Percentiles rank a stretch among this genome's conserved stretches.
These are phyloP conservation scores for Colletotrichum shisoi DNA, from an alignment of 2,329 filamentous ascomycete genomes.

Conservation along the genomic window DNA sequence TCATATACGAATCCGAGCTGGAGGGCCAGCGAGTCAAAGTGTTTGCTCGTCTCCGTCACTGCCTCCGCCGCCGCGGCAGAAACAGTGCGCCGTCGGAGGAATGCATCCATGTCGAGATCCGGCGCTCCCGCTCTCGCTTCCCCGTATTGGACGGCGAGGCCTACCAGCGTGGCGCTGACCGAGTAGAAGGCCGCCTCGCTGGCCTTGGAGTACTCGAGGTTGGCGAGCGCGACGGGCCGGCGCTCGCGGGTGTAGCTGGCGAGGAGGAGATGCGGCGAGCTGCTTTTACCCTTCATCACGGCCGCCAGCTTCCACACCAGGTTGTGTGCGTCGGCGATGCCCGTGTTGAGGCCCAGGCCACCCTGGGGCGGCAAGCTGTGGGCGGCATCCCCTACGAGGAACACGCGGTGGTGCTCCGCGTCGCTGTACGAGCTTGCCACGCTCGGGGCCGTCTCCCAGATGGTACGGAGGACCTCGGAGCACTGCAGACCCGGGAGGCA, in stretches of 20 bases:
- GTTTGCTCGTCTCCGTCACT: conserved; percentile 24
- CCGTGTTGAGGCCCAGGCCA: conserved; percentile 67
- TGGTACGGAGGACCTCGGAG: conserved; percentile 26
- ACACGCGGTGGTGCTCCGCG: conserved; percentile 43
- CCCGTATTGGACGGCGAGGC: conserved; percentile 21
- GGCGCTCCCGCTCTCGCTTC: conserved; percentile 5
- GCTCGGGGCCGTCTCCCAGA: conserved; percentile 29
- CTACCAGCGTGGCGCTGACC: conserved; percentile 27
- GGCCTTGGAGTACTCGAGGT: conserved; percentile 32
- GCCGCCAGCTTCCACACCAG: conserved; percentile 58
- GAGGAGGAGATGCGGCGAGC: conserved; percentile 11
- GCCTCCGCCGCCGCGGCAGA: conserved; percentile 14
- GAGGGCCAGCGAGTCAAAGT: conserved; percentile 33
- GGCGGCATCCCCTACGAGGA: conserved; percentile 64
- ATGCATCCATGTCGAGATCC: conserved; percentile 22
- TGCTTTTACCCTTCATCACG: conserved; percentile 13
- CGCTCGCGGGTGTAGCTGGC: conserved; percentile 27
- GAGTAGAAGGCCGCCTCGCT: conserved; percentile 32
- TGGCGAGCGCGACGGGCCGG: conserved; percentile 26
- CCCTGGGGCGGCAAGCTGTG: conserved; percentile 65
- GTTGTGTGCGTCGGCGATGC: conserved; percentile 64
- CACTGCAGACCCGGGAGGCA: conserved; percentile 29
- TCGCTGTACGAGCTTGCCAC: conserved; percentile 26
- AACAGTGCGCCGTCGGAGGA: conserved; percentile 16
- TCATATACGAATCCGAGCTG: conserved; percentile 33